Conservation (phyloP, 1,284 basidiomycete species). For the Ceratobasidium sp. region DNA sequence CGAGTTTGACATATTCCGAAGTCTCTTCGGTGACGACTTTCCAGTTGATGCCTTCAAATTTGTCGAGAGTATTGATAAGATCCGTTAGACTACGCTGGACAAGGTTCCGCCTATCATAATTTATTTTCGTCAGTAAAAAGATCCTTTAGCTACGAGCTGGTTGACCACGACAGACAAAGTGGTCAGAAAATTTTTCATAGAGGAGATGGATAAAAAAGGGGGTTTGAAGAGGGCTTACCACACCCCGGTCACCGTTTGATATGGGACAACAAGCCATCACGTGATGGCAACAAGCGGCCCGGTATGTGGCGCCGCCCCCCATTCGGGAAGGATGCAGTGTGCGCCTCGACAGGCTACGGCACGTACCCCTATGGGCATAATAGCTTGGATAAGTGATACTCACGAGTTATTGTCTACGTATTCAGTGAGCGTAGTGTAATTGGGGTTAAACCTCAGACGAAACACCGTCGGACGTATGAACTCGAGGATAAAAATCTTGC, state of each 20-base stretch:
- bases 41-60: conserved; percentile 5
- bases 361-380: too few species aligned
- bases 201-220: neutral
- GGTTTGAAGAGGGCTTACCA: too few species aligned
- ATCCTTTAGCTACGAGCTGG: too few species aligned
- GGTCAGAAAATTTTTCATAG: neutral
- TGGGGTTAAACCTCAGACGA: conserved; percentile 24
- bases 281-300: too few species aligned
- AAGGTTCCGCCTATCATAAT: conserved; percentile 15
- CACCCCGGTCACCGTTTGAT: too few species aligned
- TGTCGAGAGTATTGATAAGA: conserved; percentile 21
- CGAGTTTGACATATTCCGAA: conserved; percentile 31
- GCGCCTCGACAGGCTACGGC: too few species aligned
- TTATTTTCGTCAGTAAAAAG: neutral
- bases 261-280: too few species aligned
- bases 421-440: neutral
- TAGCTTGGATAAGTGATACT: neutral
- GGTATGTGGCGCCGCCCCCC: too few species aligned
- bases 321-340: too few species aligned
- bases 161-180: neutral
- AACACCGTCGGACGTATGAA: conserved; percentile 31
- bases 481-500: conserved; percentile 13
- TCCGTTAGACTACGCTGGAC: conserved; percentile 6
- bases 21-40: conserved; percentile 17
- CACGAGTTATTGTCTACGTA: conserved; percentile 18